These are phyloP conservation scores for Suillus bovinus DNA, from an alignment of 768 basidiomycete genomes.

Conservation along the genomic window DNA sequence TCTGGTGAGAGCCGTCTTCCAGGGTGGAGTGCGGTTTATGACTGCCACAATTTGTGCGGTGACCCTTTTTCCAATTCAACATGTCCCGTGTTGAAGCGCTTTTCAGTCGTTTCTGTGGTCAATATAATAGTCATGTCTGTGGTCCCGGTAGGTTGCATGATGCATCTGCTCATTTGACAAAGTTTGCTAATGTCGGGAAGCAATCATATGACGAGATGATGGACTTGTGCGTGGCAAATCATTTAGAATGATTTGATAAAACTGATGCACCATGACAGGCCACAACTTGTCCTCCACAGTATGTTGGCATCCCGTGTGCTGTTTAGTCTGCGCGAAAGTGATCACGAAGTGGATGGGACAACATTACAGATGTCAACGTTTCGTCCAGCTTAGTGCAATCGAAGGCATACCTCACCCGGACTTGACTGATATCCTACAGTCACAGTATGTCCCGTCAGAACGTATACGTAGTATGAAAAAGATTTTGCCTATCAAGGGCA, in stretches of 20 bases:
- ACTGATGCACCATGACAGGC: background rate
- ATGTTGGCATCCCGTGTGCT: slow-evolving; percentile 2
- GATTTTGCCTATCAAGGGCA: no score
- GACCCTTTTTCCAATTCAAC: background rate
- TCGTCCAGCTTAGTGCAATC: background rate
- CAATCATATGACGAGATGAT: background rate
- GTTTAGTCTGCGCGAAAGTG: background rate
- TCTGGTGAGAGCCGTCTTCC: background rate
- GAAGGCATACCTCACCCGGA: background rate
- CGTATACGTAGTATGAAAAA: no score
- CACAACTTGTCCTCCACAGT: background rate
- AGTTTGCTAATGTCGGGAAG: background rate
- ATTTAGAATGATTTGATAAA: background rate
- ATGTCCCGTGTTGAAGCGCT: background rate
- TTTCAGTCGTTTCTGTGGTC: background rate
- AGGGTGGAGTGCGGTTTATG: background rate
- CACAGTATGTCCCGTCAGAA: no score
- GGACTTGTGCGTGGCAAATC: background rate
- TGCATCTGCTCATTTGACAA: background rate
- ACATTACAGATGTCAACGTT: background rate
- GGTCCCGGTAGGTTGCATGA: background rate
- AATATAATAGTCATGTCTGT: background rate
- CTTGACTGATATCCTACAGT: no score
- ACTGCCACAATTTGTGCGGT: background rate
- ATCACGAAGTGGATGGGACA: background rate